Evolutionary conservation across 2,329 filamentous ascomycete species (phyloP), one percentile per base, ranked within the genome.

Genomic region (Stylonectria norvegica): DNA sequence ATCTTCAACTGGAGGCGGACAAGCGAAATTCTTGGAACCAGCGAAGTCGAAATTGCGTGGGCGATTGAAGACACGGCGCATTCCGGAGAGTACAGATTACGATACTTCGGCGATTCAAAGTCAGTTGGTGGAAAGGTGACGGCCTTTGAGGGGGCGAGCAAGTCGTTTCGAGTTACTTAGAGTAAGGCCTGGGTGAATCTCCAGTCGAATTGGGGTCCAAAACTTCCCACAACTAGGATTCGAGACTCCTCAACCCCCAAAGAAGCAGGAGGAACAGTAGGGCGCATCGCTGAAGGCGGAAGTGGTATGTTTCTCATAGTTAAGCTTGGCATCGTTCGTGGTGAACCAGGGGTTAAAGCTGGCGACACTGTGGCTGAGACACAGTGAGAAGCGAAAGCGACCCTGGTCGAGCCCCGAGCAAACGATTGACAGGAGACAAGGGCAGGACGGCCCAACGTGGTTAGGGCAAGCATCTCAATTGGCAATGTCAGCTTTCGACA

Each of bases 51-150:
- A 1, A 71, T 95, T 33, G 73, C 73, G 34, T 96, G 90, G 90
- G 83, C 89, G 63, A 85, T 88, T 50, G 83, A 85, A 63, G 68
- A 72, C 36, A 72, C 71, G 49, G 71, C 70, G 28, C 67, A 68
- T 50, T 64, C 59, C 8, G 89, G 86, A 0, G 76, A 72, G 46
- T 95, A 95, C 64, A 71, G 89, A 23, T 65, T 95, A 30, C 76
- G 73, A 62, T 95, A 95, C 60, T 89, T 82, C 65, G 90, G 90
- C 0, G 87, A 95, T 65, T 73, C 78, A 14, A 95, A 89, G 73
- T 69, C 72, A 14, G 60, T 80, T 43, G 70, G 69, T 11, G 86
- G 83, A 0, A 65, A 58, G 9, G 79, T 93, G 29, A 78, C 71
- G 11, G 65, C 73, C 6, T 94, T 95, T 66, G 78, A 85, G 49